Evolutionary conservation across 2,329 filamentous ascomycete species (phyloP).

Genomic region (Neurospora sp.): DNA sequence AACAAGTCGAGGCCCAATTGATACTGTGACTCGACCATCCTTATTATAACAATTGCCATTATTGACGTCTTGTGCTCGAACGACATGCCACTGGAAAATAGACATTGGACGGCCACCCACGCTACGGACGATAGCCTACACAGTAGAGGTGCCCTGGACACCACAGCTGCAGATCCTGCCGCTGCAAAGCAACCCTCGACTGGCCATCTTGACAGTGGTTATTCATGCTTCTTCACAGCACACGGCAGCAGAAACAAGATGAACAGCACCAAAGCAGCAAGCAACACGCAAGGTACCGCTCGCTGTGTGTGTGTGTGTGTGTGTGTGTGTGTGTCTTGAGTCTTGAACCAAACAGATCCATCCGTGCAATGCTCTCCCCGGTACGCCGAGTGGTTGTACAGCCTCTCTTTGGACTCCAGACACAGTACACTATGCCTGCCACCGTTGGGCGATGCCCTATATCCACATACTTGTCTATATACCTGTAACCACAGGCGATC

Average conservation of each 20-base stretch:
- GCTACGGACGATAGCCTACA: background rate
- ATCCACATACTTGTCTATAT: background rate
- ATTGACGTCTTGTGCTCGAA: background rate
- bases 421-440: no score
- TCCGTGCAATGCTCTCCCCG: background rate
- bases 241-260: background rate
- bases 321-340: background rate
- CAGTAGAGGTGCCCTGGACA: background rate
- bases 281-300: background rate
- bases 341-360: background rate
- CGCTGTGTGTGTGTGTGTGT: background rate
- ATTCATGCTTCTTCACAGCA: background rate
- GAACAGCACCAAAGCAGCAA: background rate
- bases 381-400: background rate
- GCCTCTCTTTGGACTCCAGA: background rate
- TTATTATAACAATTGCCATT: background rate
- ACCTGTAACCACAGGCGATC: background rate
- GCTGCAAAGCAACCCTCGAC: background rate
- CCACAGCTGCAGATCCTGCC: background rate
- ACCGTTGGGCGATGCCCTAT: background rate
- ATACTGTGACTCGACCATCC: background rate
- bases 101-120: background rate
- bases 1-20: background rate
- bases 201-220: background rate
- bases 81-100: background rate